Evolutionary conservation across 208 protist genomes (phyloP).

Genomic region (Acanthamoeba triangularis): DNA sequence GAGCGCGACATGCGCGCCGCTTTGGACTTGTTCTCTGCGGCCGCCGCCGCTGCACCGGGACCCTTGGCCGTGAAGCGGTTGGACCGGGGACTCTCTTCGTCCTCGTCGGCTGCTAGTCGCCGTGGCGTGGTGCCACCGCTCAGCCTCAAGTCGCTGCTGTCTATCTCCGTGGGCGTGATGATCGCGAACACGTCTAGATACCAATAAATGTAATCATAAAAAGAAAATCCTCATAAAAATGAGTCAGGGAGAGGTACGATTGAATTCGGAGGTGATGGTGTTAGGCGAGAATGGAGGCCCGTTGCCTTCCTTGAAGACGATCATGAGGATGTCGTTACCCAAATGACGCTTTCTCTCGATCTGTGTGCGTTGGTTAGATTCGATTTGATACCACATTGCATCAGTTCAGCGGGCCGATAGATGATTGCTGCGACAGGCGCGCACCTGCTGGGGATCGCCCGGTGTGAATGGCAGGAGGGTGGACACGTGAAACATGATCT

Average conservation of each 20-base stretch:
- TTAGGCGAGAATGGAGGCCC: slow-evolving; percentile 52
- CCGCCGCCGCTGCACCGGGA: background rate
- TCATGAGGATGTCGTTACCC: slow-evolving; percentile 63
- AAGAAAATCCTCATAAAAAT: background rate
- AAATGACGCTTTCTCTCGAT: slow-evolving; percentile 50
- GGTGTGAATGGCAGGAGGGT: slow-evolving; percentile 78
- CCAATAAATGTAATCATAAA: background rate
- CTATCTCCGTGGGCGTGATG: background rate
- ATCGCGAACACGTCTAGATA: slow-evolving; percentile 47
- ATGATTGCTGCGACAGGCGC: background rate
- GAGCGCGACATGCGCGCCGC: background rate
- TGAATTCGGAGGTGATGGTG: slow-evolving; percentile 57
- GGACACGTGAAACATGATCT: slow-evolving; percentile 76
- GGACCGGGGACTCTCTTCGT: background rate
- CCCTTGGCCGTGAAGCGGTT: background rate
- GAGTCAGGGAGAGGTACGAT: background rate
- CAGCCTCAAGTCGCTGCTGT: background rate
- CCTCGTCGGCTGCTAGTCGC: background rate
- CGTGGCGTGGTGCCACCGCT: background rate
- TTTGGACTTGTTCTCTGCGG: background rate
- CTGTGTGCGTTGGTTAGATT: background rate
- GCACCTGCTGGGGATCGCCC: slow-evolving; percentile 73
- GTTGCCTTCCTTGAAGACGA: slow-evolving; percentile 63
- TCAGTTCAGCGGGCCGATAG: background rate
- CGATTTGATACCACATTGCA: too few species aligned